Conservation (phyloP, 306 rosid genomes). For the barrel medic (Medicago truncatula) region MtrunA17r5.0-ANR NC_053044.1:35090501-35091000, state of each 20-base stretch:
- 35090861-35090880: constrained; percentile 85
- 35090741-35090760: constrained; percentile 23
- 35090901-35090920: constrained; percentile 63
- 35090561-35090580: constrained; percentile 99
- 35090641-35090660: constrained; percentile 21
- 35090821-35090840: constrained; percentile 81
- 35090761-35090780: constrained; percentile 18
- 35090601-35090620: constrained; percentile 64
- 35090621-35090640: constrained; percentile 39
- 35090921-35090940: constrained; percentile 59
- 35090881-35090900: constrained; percentile 62
- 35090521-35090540: constrained; percentile 88
- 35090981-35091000: constrained; percentile 69
- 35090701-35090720: background rate
- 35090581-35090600: constrained; percentile 83
- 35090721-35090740: background rate
- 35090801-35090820: constrained; percentile 88
- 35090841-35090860: constrained; percentile 84
- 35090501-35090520: constrained; percentile 88
- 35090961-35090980: constrained; percentile 76
- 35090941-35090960: constrained; percentile 74
- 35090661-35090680: constrained; percentile 35
- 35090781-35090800: constrained; percentile 46
- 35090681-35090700: constrained; percentile 33
- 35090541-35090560: constrained; percentile 89